A percentile compares a stretch with the other conserved stretches of the same genome.
phyloP scores from a whole-genome alignment of 1,139 yeast genomes.

The Hansenula sp. region DNA sequence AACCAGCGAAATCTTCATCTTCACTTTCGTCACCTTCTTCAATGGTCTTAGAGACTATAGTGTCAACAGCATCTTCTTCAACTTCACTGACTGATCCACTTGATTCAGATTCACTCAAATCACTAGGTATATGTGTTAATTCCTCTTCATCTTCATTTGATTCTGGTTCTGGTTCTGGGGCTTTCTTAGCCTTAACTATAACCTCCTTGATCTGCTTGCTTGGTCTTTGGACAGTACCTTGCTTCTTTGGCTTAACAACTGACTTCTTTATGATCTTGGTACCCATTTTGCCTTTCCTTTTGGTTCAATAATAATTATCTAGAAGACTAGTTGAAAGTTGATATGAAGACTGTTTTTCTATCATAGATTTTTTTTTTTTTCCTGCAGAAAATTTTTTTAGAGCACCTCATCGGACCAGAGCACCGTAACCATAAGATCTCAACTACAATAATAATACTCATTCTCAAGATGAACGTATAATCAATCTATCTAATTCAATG shows the following conservation, averaged over 20 bases:
- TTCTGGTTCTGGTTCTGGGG: constrained; percentile 18
- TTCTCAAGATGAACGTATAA: no score
- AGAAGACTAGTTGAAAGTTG: no score
- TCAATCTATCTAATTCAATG: background rate
- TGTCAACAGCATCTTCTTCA: constrained; percentile 13
- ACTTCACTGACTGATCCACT: constrained; percentile 23
- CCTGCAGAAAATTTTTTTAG: constrained; percentile 1
- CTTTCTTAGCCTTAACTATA: constrained; percentile 6
- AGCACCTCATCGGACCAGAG: constrained; percentile 10
- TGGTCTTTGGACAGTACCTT: constrained; percentile 10
- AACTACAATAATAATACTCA: no score
- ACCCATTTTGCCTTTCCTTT: constrained; percentile 6
- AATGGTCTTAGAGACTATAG: background rate
- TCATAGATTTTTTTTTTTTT: background rate
- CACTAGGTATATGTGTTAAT: constrained; percentile 3
- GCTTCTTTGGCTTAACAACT: constrained; percentile 13
- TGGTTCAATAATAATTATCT: no score
- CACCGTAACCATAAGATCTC: background rate
- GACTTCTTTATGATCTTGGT: constrained; percentile 8
- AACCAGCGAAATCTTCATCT: constrained; percentile 29
- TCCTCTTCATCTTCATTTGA: constrained; percentile 23
- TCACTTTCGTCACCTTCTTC: constrained; percentile 23
- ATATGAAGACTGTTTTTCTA: background rate
- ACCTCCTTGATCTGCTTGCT: constrained; percentile 5
- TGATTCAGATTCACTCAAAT: constrained; percentile 17